Conservation (phyloP, 2,329 filamentous ascomycete genomes). For the Sclerotinia minor region DNA sequence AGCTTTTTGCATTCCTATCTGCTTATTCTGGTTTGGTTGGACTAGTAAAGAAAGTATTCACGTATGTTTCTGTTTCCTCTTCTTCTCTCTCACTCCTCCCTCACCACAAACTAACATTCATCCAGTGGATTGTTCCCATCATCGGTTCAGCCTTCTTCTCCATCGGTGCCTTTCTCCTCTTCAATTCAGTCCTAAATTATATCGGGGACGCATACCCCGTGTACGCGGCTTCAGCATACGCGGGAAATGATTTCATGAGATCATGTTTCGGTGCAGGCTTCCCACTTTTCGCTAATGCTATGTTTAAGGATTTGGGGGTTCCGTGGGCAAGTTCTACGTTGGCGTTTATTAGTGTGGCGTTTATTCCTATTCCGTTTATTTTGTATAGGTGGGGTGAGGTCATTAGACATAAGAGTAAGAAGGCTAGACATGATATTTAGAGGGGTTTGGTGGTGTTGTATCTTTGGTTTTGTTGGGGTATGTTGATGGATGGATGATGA, state of each 20-base stretch:
- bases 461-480: neutral
- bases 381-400: constrained; percentile 61
- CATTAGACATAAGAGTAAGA: constrained; percentile 47
- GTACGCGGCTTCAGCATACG: constrained; percentile 45
- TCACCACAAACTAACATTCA: neutral
- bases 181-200: constrained; percentile 49
- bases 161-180: constrained; percentile 48
- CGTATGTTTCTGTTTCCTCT: neutral
- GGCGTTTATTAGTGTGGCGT: constrained; percentile 55
- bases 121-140: constrained; percentile 57
- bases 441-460: neutral
- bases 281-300: constrained; percentile 40
- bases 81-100: too few species aligned
- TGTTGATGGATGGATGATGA: neutral
- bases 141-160: constrained; percentile 50
- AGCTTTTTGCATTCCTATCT: constrained; percentile 54
- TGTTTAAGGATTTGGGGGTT: constrained; percentile 51
- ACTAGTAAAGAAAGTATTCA: constrained; percentile 47
- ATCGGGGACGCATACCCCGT: constrained; percentile 44
- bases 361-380: constrained; percentile 64
- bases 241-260: constrained; percentile 44
- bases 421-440: constrained; percentile 21
- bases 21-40: constrained; percentile 59
- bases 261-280: constrained; percentile 43
- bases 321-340: constrained; percentile 63